phyloP scores from a whole-genome alignment of 106 monocot species.

The Allium fistulosum region DNA sequence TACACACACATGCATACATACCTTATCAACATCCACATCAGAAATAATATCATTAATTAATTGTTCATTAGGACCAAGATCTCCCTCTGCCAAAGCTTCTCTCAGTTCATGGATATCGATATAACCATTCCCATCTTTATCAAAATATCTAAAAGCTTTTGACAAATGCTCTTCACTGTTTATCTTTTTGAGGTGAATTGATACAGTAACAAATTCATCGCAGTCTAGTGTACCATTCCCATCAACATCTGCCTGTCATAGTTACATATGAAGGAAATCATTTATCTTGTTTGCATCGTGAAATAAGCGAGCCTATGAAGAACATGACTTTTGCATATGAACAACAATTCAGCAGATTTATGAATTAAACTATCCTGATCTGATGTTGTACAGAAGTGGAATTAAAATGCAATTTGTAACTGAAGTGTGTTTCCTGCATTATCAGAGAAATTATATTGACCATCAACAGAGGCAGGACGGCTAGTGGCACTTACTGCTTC shows the following conservation, averaged over 20 bases:
- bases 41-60: slow-evolving; percentile 15
- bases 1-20: neutral
- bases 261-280: neutral
- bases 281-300: no score
- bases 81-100: slow-evolving; percentile 38
- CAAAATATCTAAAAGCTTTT: slow-evolving; percentile 40
- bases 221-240: slow-evolving; percentile 45
- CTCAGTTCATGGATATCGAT: slow-evolving; percentile 55
- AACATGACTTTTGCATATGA: neutral
- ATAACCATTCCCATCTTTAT: slow-evolving; percentile 51
- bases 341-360: neutral
- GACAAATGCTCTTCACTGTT: slow-evolving; percentile 33
- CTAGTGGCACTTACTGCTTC: slow-evolving; percentile 52
- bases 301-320: neutral
- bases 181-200: slow-evolving; percentile 47
- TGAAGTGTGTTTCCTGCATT: no score
- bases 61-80: slow-evolving; percentile 14
- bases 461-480: no score
- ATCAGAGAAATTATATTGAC: no score
- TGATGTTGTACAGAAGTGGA: no score
- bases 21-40: slow-evolving; percentile 21
- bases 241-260: slow-evolving; percentile 43
- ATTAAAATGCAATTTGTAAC: no score
- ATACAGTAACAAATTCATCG: slow-evolving; percentile 45
- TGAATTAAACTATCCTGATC: no score